Base-by-base conservation (phyloP, 805 yeast species). In the Candida tibetensis region DNA sequence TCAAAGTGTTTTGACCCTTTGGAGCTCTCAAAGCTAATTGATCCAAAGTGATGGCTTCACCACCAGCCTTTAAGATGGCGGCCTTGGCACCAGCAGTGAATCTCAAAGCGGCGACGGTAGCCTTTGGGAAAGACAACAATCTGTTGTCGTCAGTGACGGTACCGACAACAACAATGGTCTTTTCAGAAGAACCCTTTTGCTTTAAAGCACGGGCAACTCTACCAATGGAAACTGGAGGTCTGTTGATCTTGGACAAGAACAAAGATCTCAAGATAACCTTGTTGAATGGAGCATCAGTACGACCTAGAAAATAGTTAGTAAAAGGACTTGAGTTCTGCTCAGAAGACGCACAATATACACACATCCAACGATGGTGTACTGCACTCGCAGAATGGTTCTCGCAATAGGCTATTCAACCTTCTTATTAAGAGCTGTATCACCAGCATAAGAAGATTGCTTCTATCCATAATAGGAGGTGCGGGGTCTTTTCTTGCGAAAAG, bases 61-160 rank as follows among this genome's bases (percentile, higher is more conserved):
- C 99, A 77, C 99, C 99, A 69, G 91, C 91, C 82, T 91, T 91
- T 65, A 81, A 62, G 71, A 93, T 93, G 74, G 86, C 88, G 67
- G 96, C 97, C 76, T 85, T 88, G 72, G 99, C 99, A 76, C 93
- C 86, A 66, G 93, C 95, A 61, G 99, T 93, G 89, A 93, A 90
- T 78, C 95, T 89, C 74, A 93, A 85, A 74, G 99, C 99, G 66
- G 99, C 98, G 62, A 93, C 87, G 55, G 98, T 86, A 66, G 91
- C 77, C 84, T 90, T 90, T 78, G 98, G 98, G 81, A 87, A 80
- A 62, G 82, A 87, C 57, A 79, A 77, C 71, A 93, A 74, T 81
- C 98, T 90, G 84, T 76, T 74, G 77, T 93, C 99, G 62, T 91
- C 98, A 57, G 99, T 93, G 64, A 93, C 95, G 74, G 99, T 93